Conservation (phyloP, 129 eudicot species). For the Logfia minima region DNA sequence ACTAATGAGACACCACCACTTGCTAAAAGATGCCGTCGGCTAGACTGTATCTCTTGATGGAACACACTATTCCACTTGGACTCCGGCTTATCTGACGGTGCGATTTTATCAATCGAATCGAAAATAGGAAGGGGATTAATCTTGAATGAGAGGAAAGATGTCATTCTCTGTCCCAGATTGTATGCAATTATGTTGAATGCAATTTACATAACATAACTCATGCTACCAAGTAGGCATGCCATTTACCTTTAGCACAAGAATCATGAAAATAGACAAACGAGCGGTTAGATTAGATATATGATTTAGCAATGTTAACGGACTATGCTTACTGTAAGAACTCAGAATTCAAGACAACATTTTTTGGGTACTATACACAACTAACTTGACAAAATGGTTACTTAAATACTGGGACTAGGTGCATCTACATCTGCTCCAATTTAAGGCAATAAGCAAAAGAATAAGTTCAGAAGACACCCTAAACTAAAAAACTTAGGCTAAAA, state of each 20-base stretch:
- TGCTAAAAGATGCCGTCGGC: slow-evolving; percentile 46
- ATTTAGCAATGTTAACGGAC: no score
- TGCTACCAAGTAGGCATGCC: not conserved
- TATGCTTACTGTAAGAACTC: no score
- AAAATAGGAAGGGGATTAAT: slow-evolving; percentile 29
- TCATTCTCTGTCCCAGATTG: slow-evolving; percentile 35
- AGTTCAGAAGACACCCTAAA: no score
- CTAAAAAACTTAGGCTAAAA: no score
- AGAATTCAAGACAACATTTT: no score
- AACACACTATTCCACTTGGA: slow-evolving; percentile 28
- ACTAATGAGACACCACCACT: slow-evolving; percentile 35
- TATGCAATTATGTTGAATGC: not conserved
- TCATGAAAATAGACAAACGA: not conserved
- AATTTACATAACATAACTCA: not conserved
- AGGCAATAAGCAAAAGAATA: no score
- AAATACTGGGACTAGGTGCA: no score
- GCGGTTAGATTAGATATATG: no score
- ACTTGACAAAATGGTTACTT: no score
- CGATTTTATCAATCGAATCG: slow-evolving; percentile 26
- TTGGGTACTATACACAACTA: no score
- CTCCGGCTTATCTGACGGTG: slow-evolving; percentile 44
- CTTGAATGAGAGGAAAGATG: slow-evolving; percentile 35
- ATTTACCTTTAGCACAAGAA: slow-evolving; percentile 19
- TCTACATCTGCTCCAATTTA: no score
- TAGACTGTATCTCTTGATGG: slow-evolving; percentile 19